Percentiles rank a stretch among this genome's conserved stretches.
phyloP scores from a whole-genome alignment of 2,329 filamentous ascomycete genomes.

The Colletotrichum liriopes region DNA sequence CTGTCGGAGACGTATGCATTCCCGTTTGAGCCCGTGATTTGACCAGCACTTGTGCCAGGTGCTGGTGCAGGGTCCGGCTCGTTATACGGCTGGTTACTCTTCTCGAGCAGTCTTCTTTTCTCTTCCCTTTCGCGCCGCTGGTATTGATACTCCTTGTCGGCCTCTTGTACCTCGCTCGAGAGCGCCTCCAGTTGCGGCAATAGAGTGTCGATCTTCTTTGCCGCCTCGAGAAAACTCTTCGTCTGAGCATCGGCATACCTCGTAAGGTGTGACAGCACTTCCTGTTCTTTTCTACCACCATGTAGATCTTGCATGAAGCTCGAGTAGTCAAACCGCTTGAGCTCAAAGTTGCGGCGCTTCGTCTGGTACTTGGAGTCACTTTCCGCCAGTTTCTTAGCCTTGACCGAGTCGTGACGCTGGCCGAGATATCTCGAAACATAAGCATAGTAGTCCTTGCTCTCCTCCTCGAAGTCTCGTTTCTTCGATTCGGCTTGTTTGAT shows the following conservation, averaged over 20 bases:
- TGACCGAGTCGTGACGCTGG: slow-evolving; percentile 93
- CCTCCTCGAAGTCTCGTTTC: slow-evolving; percentile 98
- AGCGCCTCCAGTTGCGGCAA: slow-evolving; percentile 92
- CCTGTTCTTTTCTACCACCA: slow-evolving; percentile 97
- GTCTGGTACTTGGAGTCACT: slow-evolving; percentile 97
- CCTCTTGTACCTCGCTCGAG: slow-evolving; percentile 89
- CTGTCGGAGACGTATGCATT: slow-evolving; percentile 72
- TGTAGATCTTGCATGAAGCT: slow-evolving; percentile 99
- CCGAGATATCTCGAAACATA: slow-evolving; percentile 97
- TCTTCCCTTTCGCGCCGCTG: slow-evolving; percentile 96
- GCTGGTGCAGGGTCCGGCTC: slow-evolving; percentile 76
- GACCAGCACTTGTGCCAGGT: slow-evolving; percentile 52
- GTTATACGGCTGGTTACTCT: slow-evolving; percentile 81
- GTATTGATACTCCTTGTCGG: slow-evolving; percentile 97
- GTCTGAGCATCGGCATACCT: slow-evolving; percentile 95
- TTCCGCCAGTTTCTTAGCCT: slow-evolving; percentile 95
- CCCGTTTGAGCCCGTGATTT: slow-evolving; percentile 58
- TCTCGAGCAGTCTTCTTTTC: slow-evolving; percentile 91
- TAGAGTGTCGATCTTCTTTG: slow-evolving; percentile 89
- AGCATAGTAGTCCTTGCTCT: slow-evolving; percentile 98
- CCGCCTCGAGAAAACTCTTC: slow-evolving; percentile 83
- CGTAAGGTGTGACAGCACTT: slow-evolving; percentile 94
- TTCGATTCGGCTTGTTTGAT: slow-evolving; percentile 98
- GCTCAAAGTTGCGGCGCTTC: slow-evolving; percentile 94
- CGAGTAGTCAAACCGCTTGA: slow-evolving; percentile 98